Evolutionary conservation across 2,329 filamentous ascomycete species (phyloP).

Genomic region (Colletotrichum cordylinicola): DNA sequence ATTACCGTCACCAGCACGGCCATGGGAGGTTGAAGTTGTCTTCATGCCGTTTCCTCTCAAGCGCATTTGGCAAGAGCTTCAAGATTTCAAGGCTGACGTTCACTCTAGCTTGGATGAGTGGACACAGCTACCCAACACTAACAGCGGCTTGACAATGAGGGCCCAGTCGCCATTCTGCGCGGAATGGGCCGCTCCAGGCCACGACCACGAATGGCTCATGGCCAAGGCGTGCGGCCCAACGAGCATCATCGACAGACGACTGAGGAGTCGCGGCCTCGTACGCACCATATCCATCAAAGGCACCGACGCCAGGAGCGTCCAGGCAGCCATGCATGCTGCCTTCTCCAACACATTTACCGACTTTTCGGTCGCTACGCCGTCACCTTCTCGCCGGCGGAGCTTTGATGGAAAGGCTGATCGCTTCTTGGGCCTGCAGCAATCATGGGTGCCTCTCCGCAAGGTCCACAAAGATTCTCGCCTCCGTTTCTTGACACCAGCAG

Average conservation of each 20-base stretch:
- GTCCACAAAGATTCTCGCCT: conserved; percentile 76
- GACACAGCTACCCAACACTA: conserved; percentile 59
- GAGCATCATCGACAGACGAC: conserved; percentile 69
- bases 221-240: conserved; percentile 71
- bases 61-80: conserved; percentile 57
- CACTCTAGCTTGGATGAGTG: conserved; percentile 51
- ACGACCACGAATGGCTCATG: conserved; percentile 66
- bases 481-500: conserved; percentile 71
- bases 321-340: conserved; percentile 64
- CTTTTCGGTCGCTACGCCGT: conserved; percentile 29
- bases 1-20: conserved; percentile 65
- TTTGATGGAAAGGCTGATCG: conserved; percentile 42
- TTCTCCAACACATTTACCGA: conserved; percentile 64
- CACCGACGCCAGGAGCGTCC: conserved; percentile 71
- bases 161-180: conserved; percentile 53
- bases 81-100: conserved; percentile 50
- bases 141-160: conserved; percentile 48
- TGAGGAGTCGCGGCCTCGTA: conserved; percentile 77
- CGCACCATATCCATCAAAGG: conserved; percentile 66
- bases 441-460: conserved; percentile 80
- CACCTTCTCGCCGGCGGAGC: conserved; percentile 14
- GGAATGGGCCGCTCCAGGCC: conserved; percentile 52
- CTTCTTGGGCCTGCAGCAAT: conserved; percentile 67
- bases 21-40: conserved; percentile 80
- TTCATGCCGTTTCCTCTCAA: conserved; percentile 73